These are phyloP conservation scores for Fomitopsis pulvina DNA, from an alignment of 768 basidiomycete genomes.

Conservation along the genomic window DNA sequence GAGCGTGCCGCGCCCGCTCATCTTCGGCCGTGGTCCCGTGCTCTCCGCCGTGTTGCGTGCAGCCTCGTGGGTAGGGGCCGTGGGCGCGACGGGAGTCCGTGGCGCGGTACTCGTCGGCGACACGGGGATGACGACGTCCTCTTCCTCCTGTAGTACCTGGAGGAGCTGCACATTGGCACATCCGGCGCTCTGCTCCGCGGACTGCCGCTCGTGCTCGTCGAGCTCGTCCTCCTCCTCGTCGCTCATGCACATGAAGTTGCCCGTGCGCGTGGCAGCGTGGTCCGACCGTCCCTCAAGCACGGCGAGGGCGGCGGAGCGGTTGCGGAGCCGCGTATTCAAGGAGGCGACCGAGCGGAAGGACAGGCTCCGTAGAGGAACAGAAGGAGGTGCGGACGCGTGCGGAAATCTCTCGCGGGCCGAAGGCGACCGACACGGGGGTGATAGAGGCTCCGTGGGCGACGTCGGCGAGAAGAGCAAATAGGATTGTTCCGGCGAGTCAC, in stretches of 20 bases:
- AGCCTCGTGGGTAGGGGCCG: slow-evolving; percentile 9
- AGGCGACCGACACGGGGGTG: slow-evolving; percentile 10
- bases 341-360: slow-evolving; percentile 37
- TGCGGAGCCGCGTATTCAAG: slow-evolving; percentile 34
- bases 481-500: slow-evolving; percentile 14
- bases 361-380: slow-evolving; percentile 9
- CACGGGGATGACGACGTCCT: slow-evolving; percentile 20
- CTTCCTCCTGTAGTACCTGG: slow-evolving; percentile 25
- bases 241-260: slow-evolving; percentile 63
- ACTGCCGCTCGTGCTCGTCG: slow-evolving; percentile 36
- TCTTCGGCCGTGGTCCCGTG: slow-evolving; percentile 15
- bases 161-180: slow-evolving; percentile 27
- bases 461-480: slow-evolving; percentile 18
- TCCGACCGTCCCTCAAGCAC: slow-evolving; percentile 49
- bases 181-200: slow-evolving; percentile 12
- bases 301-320: slow-evolving; percentile 57
- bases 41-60: slow-evolving; percentile 3
- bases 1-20: slow-evolving; percentile 35
- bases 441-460: slow-evolving; percentile 6
- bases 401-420: slow-evolving; percentile 28
- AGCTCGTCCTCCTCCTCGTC: slow-evolving; percentile 54
- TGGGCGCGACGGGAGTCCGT: slow-evolving; percentile 10
- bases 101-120: slow-evolving; percentile 7
- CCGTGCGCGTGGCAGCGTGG: slow-evolving; percentile 15
- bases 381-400: slow-evolving; percentile 19